These are phyloP conservation scores for Euphrasia arctica DNA, from an alignment of 305 asterid species.

Conservation along the genomic window DNA sequence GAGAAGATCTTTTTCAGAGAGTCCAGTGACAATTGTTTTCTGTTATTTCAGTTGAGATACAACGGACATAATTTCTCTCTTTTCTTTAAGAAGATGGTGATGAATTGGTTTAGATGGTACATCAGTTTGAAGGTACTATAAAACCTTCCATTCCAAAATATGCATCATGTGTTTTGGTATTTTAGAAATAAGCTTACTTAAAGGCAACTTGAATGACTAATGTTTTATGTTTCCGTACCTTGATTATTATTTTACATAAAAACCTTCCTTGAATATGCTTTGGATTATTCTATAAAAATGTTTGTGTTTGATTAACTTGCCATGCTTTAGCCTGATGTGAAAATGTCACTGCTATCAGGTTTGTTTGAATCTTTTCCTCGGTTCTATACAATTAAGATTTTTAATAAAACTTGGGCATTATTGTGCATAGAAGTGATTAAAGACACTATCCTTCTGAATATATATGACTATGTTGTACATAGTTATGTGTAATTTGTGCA, in stretches of 20 bases:
- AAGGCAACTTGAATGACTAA: constrained; percentile 10
- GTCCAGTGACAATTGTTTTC: constrained; percentile 1
- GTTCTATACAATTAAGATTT: background rate
- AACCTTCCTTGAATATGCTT: constrained; percentile 1
- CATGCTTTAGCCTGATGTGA: constrained; percentile 8
- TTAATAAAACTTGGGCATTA: background rate
- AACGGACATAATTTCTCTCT: background rate
- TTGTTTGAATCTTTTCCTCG: constrained; percentile 1
- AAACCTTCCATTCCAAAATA: constrained; percentile 18
- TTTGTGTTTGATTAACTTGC: background rate
- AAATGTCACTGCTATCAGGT: background rate
- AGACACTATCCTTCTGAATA: background rate
- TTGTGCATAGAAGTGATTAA: constrained; percentile 2
- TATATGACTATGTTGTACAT: background rate
- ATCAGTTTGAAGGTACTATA: constrained; percentile 23
- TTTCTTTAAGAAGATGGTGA: constrained; percentile 18
- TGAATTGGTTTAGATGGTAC: constrained; percentile 20
- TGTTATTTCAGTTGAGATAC: constrained; percentile 18
- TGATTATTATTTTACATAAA: constrained; percentile 7
- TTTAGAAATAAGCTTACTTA: background rate
- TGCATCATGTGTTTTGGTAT: constrained; percentile 5
- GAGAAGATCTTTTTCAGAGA: constrained; percentile 3
- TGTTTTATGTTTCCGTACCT: constrained; percentile 14
- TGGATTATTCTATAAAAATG: background rate
- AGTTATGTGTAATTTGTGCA: constrained; percentile 7